These are phyloP conservation scores for Micromonas pusilla DNA, from an alignment of 139 green algal genomes.

Conservation along the genomic window DNA sequence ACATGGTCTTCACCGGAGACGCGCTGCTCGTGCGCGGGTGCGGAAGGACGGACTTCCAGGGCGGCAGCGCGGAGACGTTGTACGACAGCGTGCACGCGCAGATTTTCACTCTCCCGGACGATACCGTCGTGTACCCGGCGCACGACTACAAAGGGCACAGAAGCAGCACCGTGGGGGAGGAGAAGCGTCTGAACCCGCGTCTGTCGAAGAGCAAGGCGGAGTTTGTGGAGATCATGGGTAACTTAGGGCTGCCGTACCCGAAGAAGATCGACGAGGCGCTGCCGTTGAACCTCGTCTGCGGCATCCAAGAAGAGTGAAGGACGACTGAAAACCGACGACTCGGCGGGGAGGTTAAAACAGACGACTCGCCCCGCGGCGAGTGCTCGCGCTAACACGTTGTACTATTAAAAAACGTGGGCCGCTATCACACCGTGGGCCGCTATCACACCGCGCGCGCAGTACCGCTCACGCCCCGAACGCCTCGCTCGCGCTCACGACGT, in stretches of 20 bases:
- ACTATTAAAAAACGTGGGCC: too few relatives aligned
- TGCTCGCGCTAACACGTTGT: too few relatives aligned
- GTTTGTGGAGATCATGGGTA: constrained; percentile 52
- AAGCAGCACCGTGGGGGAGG: constrained; percentile 50
- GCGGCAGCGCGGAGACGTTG: constrained; percentile 27
- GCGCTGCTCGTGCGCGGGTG: constrained; percentile 57
- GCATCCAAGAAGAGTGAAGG: constrained; percentile 38
- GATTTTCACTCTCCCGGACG: constrained; percentile 46
- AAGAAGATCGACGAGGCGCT: constrained; percentile 60
- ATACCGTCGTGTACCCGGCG: constrained; percentile 48
- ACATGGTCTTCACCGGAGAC: constrained; percentile 57
- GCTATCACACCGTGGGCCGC: too few relatives aligned
- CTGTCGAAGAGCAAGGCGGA: constrained; percentile 53
- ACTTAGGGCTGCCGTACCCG: constrained; percentile 53
- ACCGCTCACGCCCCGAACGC: too few relatives aligned
- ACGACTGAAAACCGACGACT: neutral
- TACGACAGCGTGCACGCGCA: constrained; percentile 37
- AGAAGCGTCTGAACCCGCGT: constrained; percentile 54
- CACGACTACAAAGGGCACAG: constrained; percentile 58
- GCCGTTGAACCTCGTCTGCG: constrained; percentile 56
- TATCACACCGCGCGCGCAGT: too few relatives aligned
- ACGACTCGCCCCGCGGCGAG: too few relatives aligned
- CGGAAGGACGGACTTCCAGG: constrained; percentile 63
- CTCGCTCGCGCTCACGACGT: too few relatives aligned
- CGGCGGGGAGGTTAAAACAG: neutral